Base-by-base conservation (phyloP, 768 basidiomycete genomes). In the Psilocybe cubensis region DNA sequence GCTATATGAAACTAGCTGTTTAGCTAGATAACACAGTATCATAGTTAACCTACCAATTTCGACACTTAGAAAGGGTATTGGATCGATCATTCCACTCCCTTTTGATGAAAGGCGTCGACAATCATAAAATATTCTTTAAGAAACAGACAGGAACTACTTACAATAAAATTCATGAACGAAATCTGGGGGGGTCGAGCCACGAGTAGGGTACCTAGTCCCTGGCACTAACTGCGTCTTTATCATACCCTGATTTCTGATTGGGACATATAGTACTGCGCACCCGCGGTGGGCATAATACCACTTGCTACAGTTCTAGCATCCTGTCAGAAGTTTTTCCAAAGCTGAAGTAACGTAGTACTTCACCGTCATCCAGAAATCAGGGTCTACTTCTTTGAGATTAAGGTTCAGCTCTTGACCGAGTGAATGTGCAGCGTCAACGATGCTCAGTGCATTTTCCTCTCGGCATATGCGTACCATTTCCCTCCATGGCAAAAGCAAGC, bases 341-440 rank as follows among this genome's bases (percentile, higher is more conserved):
- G 18, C 20, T 17, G 28, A 7, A 48, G 25, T 18, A 48, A 12
- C 21, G 20, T 21, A 8, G 2, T 10, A 49, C 55, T 43, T n/a
- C n/a, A 57, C 59, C 23, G 55, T 48, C 21, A 88, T 74, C 86
- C 86, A 92, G 67, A 91, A 92, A 70, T 92, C 91, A 3, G 87
- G 86, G 47, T 76, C 72, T 1, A 71, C 72, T 43, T 76, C 74
- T 3, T 74, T 75, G 14, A 93, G 68, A 64, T 91, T 79, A 55
- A 91, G 77, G 52, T 81, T 71, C 5, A 80, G 63, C 64, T 91
- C 84, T 63, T 90, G 89, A 0, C 92, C 92, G 33, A 94, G 80
- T 3, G 84, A 82, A 65, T 94, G 92, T 6, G 92, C 92, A 1
- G 81, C 92, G 64, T 94, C 92, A 5, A 94, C 73, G 12, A 93